Evolutionary conservation across 257 asterid species (phyloP).

Genomic region (Solanum etuberosum): DNA sequence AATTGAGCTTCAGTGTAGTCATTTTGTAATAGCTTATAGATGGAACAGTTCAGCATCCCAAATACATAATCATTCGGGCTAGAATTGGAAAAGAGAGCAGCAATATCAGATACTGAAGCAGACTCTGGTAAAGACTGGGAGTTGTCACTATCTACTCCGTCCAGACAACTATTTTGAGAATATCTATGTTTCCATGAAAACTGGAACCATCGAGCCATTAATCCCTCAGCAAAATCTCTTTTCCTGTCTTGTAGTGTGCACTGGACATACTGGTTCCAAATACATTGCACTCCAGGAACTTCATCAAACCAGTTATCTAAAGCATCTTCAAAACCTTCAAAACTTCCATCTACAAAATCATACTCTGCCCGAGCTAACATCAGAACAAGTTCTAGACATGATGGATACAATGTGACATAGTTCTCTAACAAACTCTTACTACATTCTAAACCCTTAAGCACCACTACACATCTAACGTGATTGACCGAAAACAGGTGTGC

Average conservation of each 20-base stretch:
- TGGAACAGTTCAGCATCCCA: conserved; percentile 32
- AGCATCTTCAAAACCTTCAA: conserved; percentile 31
- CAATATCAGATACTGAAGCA: conserved; percentile 12
- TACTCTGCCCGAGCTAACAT: conserved; percentile 28
- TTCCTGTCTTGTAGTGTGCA: conserved; percentile 18
- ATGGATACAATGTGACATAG: conserved; percentile 29
- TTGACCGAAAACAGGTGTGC: conserved; percentile 34
- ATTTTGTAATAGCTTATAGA: conserved; percentile 21
- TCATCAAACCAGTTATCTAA: conserved; percentile 28
- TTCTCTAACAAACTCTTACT: conserved; percentile 23
- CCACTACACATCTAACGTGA: conserved; percentile 30
- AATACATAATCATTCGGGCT: conserved; percentile 19
- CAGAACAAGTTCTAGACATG: conserved; percentile 36
- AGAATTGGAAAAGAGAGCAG: conserved; percentile 11
- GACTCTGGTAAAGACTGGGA: neutral
- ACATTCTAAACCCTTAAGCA: conserved; percentile 29
- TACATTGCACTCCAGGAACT: conserved; percentile 33
- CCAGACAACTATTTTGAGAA: conserved; percentile 2
- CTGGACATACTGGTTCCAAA: conserved; percentile 39
- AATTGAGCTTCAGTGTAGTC: conserved; percentile 15
- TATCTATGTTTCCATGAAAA: conserved; percentile 6
- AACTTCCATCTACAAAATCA: conserved; percentile 12
- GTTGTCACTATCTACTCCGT: neutral
- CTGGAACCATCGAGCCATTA: conserved; percentile 29
- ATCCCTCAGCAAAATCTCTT: conserved; percentile 16